A percentile compares a stretch with the other conserved stretches of the same genome.
Evolutionary conservation across 1,284 basidiomycete genomes (phyloP).

Genomic region (Peniophora sp.): DNA sequence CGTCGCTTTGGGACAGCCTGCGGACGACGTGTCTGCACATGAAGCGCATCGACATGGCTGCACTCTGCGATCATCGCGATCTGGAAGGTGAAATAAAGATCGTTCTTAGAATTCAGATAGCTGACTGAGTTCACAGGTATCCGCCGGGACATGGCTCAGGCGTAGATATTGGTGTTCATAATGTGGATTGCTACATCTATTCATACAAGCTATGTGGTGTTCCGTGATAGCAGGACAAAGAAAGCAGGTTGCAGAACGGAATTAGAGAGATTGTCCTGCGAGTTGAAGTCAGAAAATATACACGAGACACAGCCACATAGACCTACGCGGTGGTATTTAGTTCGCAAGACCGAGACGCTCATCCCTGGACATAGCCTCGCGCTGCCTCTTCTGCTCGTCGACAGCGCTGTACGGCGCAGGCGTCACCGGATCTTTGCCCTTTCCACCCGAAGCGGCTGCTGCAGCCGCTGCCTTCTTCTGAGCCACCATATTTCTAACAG

Average conservation of each 20-base stretch:
- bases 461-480: constrained; percentile 42
- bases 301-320: no score
- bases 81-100: constrained; percentile 46
- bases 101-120: no score
- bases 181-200: no score
- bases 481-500: constrained; percentile 53
- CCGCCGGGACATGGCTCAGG: no score
- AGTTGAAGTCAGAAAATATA: no score
- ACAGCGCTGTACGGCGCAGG: constrained; percentile 20
- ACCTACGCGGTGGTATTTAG: not conserved
- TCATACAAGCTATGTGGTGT: no score
- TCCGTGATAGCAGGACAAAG: no score
- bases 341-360: constrained; percentile 24
- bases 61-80: constrained; percentile 61
- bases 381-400: constrained; percentile 27
- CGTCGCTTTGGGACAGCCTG: constrained; percentile 79
- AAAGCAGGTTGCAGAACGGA: no score
- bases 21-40: constrained; percentile 75
- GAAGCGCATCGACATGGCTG: constrained; percentile 65
- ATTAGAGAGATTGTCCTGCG: no score
- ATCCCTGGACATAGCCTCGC: constrained; percentile 26
- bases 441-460: constrained; percentile 11
- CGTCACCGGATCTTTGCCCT: constrained; percentile 8
- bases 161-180: no score
- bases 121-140: no score